A percentile compares a stretch with the other conserved stretches of the same genome.
Conservation (phyloP, 148 eudicot species). For the Rhododendron vialii region DNA sequence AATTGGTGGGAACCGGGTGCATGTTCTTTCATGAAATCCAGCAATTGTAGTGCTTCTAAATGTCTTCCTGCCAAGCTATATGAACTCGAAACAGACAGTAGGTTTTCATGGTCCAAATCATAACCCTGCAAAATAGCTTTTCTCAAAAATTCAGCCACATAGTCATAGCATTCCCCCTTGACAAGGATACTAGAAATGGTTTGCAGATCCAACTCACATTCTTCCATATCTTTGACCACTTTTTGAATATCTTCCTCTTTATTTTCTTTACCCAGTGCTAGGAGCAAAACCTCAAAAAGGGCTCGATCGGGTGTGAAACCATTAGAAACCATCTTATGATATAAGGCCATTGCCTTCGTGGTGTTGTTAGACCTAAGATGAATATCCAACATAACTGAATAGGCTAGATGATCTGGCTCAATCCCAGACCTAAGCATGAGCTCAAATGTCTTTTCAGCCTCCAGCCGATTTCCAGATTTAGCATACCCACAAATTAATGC, state of each 20-base stretch:
- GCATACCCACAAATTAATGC: conserved; percentile 98
- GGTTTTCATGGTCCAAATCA: conserved; percentile 52
- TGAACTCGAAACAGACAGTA: conserved; percentile 63
- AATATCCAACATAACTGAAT: conserved; percentile 84
- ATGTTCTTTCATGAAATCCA: conserved; percentile 54
- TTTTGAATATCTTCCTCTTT: conserved; percentile 48
- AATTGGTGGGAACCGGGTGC: conserved; percentile 41
- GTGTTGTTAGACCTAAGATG: conserved; percentile 53
- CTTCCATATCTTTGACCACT: conserved; percentile 65
- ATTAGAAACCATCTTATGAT: conserved; percentile 63
- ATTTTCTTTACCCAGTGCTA: conserved; percentile 49
- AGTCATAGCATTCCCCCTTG: conserved; percentile 68
- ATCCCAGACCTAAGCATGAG: conserved; percentile 86
- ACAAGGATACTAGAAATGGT: conserved; percentile 59
- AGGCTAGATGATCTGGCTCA: conserved; percentile 79
- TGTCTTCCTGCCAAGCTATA: conserved; percentile 72
- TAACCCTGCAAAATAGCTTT: conserved; percentile 50
- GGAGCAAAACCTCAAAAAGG: conserved; percentile 57
- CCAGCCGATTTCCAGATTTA: conserved; percentile 59
- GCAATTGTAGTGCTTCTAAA: conserved; percentile 67
- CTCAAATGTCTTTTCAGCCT: conserved; percentile 75
- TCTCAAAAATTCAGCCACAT: conserved; percentile 59
- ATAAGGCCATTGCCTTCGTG: conserved; percentile 54
- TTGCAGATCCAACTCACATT: conserved; percentile 49
- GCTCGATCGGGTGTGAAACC: conserved; percentile 60